Evolutionary conservation across 257 asterid genomes (phyloP), one percentile per base, ranked within the genome.

Genomic region (Fraxinus pennsylvanica): DNA sequence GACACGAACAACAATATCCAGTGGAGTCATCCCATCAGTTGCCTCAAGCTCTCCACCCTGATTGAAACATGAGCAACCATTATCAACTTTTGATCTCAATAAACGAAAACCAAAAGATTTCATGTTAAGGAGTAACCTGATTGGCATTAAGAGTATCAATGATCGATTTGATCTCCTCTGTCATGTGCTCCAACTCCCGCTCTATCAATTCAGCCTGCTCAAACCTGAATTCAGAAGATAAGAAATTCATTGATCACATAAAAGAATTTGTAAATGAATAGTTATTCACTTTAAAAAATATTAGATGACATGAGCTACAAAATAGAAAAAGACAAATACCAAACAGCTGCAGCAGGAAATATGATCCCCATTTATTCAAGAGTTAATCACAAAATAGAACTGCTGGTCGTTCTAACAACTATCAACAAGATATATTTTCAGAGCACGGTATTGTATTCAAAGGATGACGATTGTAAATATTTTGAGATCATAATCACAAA

Each of bases 21-120:
- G 82, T 7, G 99, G 98, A 84, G 82, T 82, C 95, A 91, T 86
- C 77, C 90, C 94, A 75, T 91, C 97, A 4, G 90, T 70, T 83
- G 91, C 91, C 81, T 89, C 93, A 75, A 88, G 90, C 87, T 89
- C 98, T 81, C 99, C 97, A 38, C 98, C 99, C 99, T 95, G 73
- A 57, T 77, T 74, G 76, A 45, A 71, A 78, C 41, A 22, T 6
- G 52, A 29, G 27, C 71, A 74, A 71, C 54, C 6, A 61, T 65
- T 36, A 61, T 69, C 45, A 57, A 79, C 74, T 59, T 25, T 14
- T 36, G n/a, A 80, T 73, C 69, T 35, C 76, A 21, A 25, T 52
- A 6, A 65, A 21, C 35, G 61, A 68, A 52, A 27, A 38, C 17
- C 38, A n/a, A 21, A 27, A 65, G 36, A 22, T 6, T 15, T 12